A percentile compares a stretch with the other conserved stretches of the same genome.
phyloP scores from a whole-genome alignment of 2,329 filamentous ascomycete genomes.

The Penicillium hesseltinei region DNA sequence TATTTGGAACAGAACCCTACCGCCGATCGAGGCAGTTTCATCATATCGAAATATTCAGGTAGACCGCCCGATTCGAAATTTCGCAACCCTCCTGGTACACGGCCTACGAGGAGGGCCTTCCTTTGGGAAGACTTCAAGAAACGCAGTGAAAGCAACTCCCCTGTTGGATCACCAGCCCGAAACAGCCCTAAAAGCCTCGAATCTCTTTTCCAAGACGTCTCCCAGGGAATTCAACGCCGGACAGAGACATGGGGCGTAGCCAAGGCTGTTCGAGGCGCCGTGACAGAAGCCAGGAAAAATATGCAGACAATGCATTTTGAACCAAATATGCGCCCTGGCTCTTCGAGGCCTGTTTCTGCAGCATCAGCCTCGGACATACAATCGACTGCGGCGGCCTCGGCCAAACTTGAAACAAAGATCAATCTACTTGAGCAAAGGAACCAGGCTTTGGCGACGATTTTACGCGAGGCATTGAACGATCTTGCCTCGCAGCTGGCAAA shows the following conservation, averaged over 20 bases:
- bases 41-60: conserved; percentile 50
- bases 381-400: conserved; percentile 15
- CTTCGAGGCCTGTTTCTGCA: neutral
- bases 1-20: conserved; percentile 47
- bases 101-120: conserved; percentile 22
- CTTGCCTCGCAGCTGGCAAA: conserved; percentile 37
- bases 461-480: conserved; percentile 43
- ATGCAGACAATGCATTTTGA: conserved; percentile 48
- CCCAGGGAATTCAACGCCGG: conserved; percentile 48
- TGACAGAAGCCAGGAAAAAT: conserved; percentile 47
- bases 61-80: conserved; percentile 39
- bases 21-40: conserved; percentile 42
- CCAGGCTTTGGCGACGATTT: conserved; percentile 39
- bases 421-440: conserved; percentile 42
- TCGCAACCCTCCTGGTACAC: conserved; percentile 21
- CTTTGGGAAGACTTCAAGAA: conserved; percentile 31
- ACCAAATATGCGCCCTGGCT: conserved; percentile 28
- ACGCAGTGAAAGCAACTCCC: conserved; percentile 32
- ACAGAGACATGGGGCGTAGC: conserved; percentile 51
- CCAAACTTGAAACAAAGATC: conserved; percentile 34
- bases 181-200: conserved; percentile 45
- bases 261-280: conserved; percentile 49
- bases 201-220: conserved; percentile 49
- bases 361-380: conserved; percentile 1
- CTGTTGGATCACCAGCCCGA: conserved; percentile 38